Evolutionary conservation across 805 yeast genomes (phyloP).

Genomic region (Sporopachydermia lactativora): DNA sequence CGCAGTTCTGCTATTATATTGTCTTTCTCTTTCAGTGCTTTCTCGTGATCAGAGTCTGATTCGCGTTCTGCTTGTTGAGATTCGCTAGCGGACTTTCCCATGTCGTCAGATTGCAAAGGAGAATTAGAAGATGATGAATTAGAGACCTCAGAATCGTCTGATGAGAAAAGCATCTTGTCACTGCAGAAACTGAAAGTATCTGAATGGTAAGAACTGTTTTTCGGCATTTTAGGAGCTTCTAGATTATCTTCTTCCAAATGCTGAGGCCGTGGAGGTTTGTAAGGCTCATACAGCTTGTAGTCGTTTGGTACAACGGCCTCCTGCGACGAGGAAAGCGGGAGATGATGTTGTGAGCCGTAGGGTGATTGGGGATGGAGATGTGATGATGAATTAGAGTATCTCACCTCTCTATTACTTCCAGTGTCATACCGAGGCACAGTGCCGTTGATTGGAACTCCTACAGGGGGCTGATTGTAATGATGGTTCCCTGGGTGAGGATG

Average conservation of each 20-base stretch:
- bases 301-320: background rate
- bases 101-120: background rate
- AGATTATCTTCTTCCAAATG: background rate
- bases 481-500: too few species aligned
- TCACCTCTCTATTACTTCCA: too few species aligned
- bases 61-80: too few species aligned
- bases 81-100: too few species aligned
- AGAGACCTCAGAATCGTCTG: background rate
- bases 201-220: background rate
- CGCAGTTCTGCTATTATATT: background rate
- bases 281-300: constrained; percentile 1
- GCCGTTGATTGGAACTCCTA: too few species aligned
- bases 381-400: too few species aligned
- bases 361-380: too few species aligned
- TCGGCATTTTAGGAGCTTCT: constrained; percentile 1
- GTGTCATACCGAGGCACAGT: too few species aligned
- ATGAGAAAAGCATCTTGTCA: background rate
- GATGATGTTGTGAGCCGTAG: too few species aligned
- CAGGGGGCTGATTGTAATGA: too few species aligned
- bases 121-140: background rate
- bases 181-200: background rate
- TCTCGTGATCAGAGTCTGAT: too few species aligned
- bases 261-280: background rate
- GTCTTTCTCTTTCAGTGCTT: background rate
- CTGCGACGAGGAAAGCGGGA: too few species aligned